phyloP scores from a whole-genome alignment of 805 yeast genomes.

The Kazachstania africana region DNA sequence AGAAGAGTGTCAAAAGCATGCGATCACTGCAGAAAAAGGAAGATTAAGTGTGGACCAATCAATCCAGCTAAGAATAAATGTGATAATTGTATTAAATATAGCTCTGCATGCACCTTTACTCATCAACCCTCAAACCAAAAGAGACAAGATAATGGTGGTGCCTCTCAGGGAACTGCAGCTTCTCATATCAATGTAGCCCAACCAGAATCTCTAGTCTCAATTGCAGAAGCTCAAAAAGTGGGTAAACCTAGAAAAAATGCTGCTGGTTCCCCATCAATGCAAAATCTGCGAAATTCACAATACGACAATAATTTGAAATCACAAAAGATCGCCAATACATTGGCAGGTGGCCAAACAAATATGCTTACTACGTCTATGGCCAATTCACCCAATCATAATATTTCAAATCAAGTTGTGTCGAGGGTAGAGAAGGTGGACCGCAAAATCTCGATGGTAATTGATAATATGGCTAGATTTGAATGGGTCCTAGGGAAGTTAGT shows the following conservation, averaged over 20 bases:
- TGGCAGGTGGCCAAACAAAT: not conserved
- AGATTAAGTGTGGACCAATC: slow-evolving; percentile 21
- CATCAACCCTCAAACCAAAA: slow-evolving; percentile 8
- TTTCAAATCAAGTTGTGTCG: not conserved
- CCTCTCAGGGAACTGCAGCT: not conserved
- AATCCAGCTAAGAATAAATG: slow-evolving; percentile 16
- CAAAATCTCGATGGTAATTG: slow-evolving; percentile 14
- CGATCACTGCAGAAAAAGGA: slow-evolving; percentile 24
- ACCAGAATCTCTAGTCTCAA: not conserved
- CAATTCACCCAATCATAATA: not conserved
- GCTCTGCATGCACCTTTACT: slow-evolving; percentile 16
- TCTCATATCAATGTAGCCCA: not conserved
- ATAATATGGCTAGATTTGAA: slow-evolving; percentile 14
- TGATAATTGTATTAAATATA: slow-evolving; percentile 19
- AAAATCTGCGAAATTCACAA: no score
- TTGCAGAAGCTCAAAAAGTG: not conserved
- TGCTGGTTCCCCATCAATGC: not conserved
- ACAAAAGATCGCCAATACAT: not conserved
- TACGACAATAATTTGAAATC: not conserved
- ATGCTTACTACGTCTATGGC: not conserved
- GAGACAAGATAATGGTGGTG: not conserved
- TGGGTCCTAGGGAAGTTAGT: slow-evolving; percentile 11
- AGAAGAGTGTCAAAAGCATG: slow-evolving; percentile 24
- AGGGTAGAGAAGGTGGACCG: slow-evolving; percentile 14
- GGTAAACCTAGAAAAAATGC: not conserved